A percentile compares a stretch with the other conserved stretches of the same genome.
Evolutionary conservation across 2,329 filamentous ascomycete species (phyloP).

Genomic region (Drechslera avenae): DNA sequence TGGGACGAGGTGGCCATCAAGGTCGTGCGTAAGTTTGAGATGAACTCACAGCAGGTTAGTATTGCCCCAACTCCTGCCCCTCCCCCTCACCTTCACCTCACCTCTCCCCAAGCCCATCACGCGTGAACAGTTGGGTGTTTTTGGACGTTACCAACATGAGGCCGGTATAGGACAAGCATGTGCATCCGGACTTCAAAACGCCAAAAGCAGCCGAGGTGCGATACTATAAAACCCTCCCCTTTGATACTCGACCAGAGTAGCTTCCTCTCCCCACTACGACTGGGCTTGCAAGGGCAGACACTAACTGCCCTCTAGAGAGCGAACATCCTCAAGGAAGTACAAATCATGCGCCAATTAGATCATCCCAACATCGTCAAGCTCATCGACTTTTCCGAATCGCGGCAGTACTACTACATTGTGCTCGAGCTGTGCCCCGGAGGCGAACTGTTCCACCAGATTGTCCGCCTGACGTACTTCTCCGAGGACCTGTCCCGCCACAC

Average conservation of each 20-base stretch:
- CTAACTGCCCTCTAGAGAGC: slow-evolving; percentile 71
- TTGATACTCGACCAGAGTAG: slow-evolving; percentile 40
- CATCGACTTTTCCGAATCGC: slow-evolving; percentile 89
- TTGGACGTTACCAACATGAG: slow-evolving; percentile 57
- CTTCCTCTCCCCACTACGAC: slow-evolving; percentile 30
- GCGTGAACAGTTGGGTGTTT: slow-evolving; percentile 26
- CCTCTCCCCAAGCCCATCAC: slow-evolving; percentile 36
- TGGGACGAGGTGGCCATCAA: slow-evolving; percentile 92
- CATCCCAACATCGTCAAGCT: slow-evolving; percentile 96
- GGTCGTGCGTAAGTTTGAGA: slow-evolving; percentile 97
- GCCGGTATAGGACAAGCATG: slow-evolving; percentile 76
- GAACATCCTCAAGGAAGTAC: slow-evolving; percentile 97
- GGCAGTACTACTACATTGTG: slow-evolving; percentile 96
- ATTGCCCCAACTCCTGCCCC: slow-evolving; percentile 34
- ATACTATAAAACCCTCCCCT: slow-evolving; percentile 29
- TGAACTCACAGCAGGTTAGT: slow-evolving; percentile 98
- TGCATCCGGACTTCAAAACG: slow-evolving; percentile 93
- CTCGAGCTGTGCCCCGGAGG: slow-evolving; percentile 93
- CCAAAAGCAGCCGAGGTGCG: slow-evolving; percentile 98
- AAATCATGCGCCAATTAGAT: slow-evolving; percentile 96
- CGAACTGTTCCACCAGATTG: slow-evolving; percentile 98
- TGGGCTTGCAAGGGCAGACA: slow-evolving; percentile 34
- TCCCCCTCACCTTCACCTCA: slow-evolving; percentile 36
- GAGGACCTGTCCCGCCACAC: slow-evolving; percentile 94
- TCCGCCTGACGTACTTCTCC: slow-evolving; percentile 97